Evolutionary conservation across 2,329 filamentous ascomycete genomes (phyloP).

Genomic region (Aaosphaeria pasadenensis): DNA sequence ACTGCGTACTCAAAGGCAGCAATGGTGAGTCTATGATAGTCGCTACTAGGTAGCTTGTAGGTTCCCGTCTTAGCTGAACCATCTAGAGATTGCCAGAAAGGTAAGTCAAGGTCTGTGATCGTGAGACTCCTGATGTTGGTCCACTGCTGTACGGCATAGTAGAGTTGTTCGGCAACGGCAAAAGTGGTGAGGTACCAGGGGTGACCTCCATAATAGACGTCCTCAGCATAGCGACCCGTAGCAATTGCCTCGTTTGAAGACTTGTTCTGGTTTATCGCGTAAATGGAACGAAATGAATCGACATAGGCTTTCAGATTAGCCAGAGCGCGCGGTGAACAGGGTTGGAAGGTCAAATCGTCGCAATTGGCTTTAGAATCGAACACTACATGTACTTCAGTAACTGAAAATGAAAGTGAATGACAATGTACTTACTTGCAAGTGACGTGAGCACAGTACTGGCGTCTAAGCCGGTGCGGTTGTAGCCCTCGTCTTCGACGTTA

Average conservation of each 20-base stretch:
- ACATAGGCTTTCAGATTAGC: conserved; percentile 72
- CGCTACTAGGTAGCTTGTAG: conserved; percentile 54
- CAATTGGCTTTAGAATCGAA: conserved; percentile 67
- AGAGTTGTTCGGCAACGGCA: conserved; percentile 75
- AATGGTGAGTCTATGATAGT: conserved; percentile 54
- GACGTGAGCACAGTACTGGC: conserved; percentile 60
- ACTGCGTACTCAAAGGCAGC: conserved; percentile 63
- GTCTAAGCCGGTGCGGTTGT: conserved; percentile 62
- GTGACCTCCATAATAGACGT: conserved; percentile 72
- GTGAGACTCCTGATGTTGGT: conserved; percentile 58
- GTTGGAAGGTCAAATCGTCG: conserved; percentile 70
- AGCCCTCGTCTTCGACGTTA: conserved; percentile 45
- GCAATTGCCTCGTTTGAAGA: conserved; percentile 53
- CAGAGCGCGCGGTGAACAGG: conserved; percentile 59
- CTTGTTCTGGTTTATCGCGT: conserved; percentile 65
- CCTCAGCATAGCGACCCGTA: conserved; percentile 44
- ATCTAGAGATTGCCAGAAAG: conserved; percentile 69
- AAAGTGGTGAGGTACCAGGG: conserved; percentile 75
- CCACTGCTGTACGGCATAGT: conserved; percentile 72
- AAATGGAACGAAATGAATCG: conserved; percentile 69
- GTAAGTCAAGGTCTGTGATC: conserved; percentile 60
- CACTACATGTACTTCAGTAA: conserved; percentile 25
- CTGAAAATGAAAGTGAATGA: conserved; percentile 11
- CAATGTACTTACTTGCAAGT: conserved; percentile 33
- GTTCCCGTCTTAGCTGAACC: conserved; percentile 58